phyloP scores from a whole-genome alignment of 805 yeast species.

The Kodamaea hsintzibuensis region DNA sequence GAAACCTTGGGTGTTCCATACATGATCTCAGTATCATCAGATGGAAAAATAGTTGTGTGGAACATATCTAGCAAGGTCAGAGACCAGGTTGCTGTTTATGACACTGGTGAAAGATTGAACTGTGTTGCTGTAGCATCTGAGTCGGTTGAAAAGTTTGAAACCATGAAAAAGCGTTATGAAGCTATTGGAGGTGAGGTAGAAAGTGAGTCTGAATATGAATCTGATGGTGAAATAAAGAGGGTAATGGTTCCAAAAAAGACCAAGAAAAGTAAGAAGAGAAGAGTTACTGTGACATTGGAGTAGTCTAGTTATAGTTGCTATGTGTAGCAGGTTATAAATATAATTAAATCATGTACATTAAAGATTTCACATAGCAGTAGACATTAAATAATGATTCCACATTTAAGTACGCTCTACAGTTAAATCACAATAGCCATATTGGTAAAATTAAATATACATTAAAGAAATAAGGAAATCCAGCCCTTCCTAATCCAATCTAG shows the following conservation, averaged over 20 bases:
- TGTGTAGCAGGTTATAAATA: no score
- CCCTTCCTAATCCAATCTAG: slow-evolving; percentile 48
- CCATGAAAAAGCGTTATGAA: slow-evolving; percentile 60
- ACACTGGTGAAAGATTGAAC: slow-evolving; percentile 86
- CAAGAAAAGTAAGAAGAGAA: slow-evolving; percentile 39
- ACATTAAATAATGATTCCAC: no score
- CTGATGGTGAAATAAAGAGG: slow-evolving; percentile 67
- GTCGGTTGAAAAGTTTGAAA: slow-evolving; percentile 66
- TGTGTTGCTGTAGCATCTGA: slow-evolving; percentile 81
- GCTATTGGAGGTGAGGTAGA: slow-evolving; percentile 22
- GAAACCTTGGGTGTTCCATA: slow-evolving; percentile 41
- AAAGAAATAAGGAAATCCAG: neutral
- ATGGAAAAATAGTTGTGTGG: slow-evolving; percentile 93
- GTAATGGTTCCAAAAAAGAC: slow-evolving; percentile 54
- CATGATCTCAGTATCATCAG: slow-evolving; percentile 84
- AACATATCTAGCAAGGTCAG: slow-evolving; percentile 50
- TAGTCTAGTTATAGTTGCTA: slow-evolving; percentile 18
- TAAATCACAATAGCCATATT: neutral
- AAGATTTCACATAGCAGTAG: no score
- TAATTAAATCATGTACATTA: neutral
- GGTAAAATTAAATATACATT: neutral
- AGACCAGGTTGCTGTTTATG: slow-evolving; percentile 89
- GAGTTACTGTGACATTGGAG: slow-evolving; percentile 52
- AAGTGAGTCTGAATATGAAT: slow-evolving; percentile 74
- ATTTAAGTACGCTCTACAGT: no score